Percentiles rank a stretch among this genome's conserved stretches.
Evolutionary conservation across 2,329 filamentous ascomycete genomes (phyloP).

Genomic region (Calonectria crousiana): DNA sequence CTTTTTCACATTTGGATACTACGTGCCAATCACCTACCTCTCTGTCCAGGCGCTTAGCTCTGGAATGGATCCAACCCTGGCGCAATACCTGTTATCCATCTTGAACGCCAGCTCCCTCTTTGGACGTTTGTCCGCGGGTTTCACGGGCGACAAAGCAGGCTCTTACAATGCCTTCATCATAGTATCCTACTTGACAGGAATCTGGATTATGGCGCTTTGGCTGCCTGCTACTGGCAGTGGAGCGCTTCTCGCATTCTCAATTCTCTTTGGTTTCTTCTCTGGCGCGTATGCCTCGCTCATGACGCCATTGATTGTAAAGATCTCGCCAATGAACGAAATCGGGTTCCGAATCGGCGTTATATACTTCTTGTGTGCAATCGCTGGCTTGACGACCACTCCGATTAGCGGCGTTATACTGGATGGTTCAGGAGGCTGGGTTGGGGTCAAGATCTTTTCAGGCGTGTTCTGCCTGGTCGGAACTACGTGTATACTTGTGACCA

Average conservation of each 20-base stretch:
- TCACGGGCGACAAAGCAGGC: conserved; percentile 52
- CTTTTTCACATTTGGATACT: conserved; percentile 51
- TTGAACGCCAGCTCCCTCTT: conserved; percentile 54
- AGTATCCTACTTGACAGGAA: conserved; percentile 56
- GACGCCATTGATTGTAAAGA: conserved; percentile 56
- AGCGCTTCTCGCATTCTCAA: conserved; percentile 53
- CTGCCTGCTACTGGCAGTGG: conserved; percentile 48
- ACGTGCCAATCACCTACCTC: conserved; percentile 53
- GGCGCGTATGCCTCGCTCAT: conserved; percentile 58
- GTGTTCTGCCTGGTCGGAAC: conserved; percentile 37
- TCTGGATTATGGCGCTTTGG: conserved; percentile 58
- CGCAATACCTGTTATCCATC: conserved; percentile 52
- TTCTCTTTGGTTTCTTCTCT: conserved; percentile 57
- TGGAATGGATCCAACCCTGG: conserved; percentile 46
- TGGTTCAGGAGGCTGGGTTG: conserved; percentile 44
- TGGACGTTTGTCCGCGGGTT: conserved; percentile 50
- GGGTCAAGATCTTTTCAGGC: conserved; percentile 52
- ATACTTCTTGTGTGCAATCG: conserved; percentile 67
- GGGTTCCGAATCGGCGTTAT: conserved; percentile 50
- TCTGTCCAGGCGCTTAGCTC: conserved; percentile 45
- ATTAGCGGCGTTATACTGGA: conserved; percentile 63
- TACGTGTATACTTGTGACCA: conserved; percentile 23
- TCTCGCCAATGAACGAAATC: conserved; percentile 42
- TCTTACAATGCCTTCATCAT: conserved; percentile 59
- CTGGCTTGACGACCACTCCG: conserved; percentile 68